phyloP scores from a whole-genome alignment of 305 asterid species.

The Rubia occidens region DNA sequence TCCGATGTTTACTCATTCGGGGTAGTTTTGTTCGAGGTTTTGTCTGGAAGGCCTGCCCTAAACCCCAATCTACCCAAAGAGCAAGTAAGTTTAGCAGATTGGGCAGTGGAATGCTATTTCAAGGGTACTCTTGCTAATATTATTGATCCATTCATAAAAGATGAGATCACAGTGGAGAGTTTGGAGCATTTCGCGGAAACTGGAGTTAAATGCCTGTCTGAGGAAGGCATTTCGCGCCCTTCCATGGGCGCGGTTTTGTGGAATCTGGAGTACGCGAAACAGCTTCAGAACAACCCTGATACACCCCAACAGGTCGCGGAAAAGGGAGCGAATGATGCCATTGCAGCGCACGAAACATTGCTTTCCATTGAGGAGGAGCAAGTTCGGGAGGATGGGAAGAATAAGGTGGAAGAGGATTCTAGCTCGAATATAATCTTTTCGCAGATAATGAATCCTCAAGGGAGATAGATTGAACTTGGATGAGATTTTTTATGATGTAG shows the following conservation, averaged over 20 bases:
- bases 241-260: conserved; percentile 58
- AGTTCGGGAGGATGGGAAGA: neutral
- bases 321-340: conserved; percentile 30
- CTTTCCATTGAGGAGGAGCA: conserved; percentile 25
- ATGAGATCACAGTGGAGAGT: conserved; percentile 33
- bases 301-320: conserved; percentile 25
- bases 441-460: conserved; percentile 23
- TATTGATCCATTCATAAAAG: conserved; percentile 36
- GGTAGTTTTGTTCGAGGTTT: conserved; percentile 47
- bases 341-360: conserved; percentile 25
- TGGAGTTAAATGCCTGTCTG: conserved; percentile 46
- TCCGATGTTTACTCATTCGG: conserved; percentile 33
- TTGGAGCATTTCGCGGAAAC: conserved; percentile 37
- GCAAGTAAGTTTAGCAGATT: conserved; percentile 55
- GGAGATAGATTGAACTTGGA: conserved; percentile 18
- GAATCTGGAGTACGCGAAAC: conserved; percentile 48
- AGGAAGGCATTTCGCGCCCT: conserved; percentile 45
- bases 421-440: conserved; percentile 18
- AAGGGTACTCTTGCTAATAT: conserved; percentile 25
- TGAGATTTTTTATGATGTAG: neutral
- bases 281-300: conserved; percentile 34
- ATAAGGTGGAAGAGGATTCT: conserved; percentile 14
- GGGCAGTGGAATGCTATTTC: conserved; percentile 31
- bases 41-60: conserved; percentile 59
- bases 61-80: conserved; percentile 39